These are phyloP conservation scores for Gaeumannomyces tritici DNA, from an alignment of 2,329 filamentous ascomycete genomes.

Conservation along the genomic window DNA sequence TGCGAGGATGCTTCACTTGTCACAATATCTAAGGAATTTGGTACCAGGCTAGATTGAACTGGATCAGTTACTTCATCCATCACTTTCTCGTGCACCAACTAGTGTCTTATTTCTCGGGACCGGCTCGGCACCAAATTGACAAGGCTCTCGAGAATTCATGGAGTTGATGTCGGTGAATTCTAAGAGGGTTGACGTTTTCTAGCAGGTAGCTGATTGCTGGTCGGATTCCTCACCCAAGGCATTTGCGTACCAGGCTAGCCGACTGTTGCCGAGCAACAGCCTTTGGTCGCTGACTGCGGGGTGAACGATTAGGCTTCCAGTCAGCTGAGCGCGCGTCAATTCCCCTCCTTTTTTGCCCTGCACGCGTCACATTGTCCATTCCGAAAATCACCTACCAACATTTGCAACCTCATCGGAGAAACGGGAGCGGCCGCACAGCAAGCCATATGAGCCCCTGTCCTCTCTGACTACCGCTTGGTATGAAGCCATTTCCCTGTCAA, in stretches of 20 bases:
- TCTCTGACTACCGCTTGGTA: not conserved
- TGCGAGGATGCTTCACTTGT: not conserved
- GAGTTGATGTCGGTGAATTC: slow-evolving; percentile 10
- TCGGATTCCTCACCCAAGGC: too few relatives aligned
- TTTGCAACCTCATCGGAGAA: not conserved
- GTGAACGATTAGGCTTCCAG: not conserved
- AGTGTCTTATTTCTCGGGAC: slow-evolving; percentile 8
- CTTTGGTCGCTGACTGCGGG: not conserved
- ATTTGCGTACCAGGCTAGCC: too few relatives aligned
- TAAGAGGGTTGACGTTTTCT: slow-evolving; percentile 5
- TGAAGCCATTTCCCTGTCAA: not conserved
- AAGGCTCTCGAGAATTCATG: slow-evolving; percentile 11
- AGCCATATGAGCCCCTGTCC: not conserved
- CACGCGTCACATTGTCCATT: not conserved
- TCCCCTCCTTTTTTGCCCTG: not conserved
- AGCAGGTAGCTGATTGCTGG: not conserved
- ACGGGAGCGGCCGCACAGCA: not conserved
- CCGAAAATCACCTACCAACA: not conserved
- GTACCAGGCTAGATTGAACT: not conserved
- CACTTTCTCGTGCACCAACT: not conserved
- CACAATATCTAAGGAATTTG: not conserved
- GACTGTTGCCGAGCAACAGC: not conserved
- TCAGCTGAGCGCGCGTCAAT: not conserved
- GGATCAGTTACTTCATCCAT: not conserved
- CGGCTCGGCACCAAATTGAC: slow-evolving; percentile 12